Evolutionary conservation across 768 basidiomycete genomes (phyloP), one percentile per base, ranked within the genome.

Genomic region (Fomitopsis serialis): DNA sequence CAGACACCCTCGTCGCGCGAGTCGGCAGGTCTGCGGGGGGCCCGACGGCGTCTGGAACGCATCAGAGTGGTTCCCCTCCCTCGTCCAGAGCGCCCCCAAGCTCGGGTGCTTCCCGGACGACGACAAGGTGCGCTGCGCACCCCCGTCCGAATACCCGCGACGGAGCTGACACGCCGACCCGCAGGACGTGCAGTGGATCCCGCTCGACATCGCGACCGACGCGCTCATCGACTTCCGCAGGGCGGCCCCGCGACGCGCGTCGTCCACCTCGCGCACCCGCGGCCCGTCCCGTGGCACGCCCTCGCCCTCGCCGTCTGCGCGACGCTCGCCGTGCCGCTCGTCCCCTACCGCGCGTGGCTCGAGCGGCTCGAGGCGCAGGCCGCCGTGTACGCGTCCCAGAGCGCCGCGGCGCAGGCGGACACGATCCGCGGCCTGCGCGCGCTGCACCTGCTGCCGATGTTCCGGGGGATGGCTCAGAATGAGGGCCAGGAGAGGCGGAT

Each of bases 21-120:
- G 64, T 76, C 19, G 78, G 76, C 1, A 76, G 78, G 62, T 56
- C 78, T 2, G 64, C 65, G 24, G 78, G 77, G 3, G 67, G 63
- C 15, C 22, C 42, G 10, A 74, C 71, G 52, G 76, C 77, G 56
- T 58, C n/a, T 79, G 78, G 78, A 75, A 70, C 52, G 55, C 63
- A 9, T 56, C 52, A 2, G 77, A 79, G 52, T 79, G 78, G 78
- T 63, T 77, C 24, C 75, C 77, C 0, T 58, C 63, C 29, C 55
- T 78, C 12, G 61, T 76, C 6, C 64, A 66, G 40, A 49, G 48
- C 48, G 48, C 35, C 8, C 11, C 29, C 29, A 32, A 32, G 29
- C 48, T 49, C 8, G 48, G 48, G 37, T 49, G 48, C 36, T 40
- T 37, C 48, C 48, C 48, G 13, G 48, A 36, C 34, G 48, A 49